Evolutionary conservation across 257 asterid genomes (phyloP), one percentile per base, ranked within the genome.

Genomic region (Lantana camara): DNA sequence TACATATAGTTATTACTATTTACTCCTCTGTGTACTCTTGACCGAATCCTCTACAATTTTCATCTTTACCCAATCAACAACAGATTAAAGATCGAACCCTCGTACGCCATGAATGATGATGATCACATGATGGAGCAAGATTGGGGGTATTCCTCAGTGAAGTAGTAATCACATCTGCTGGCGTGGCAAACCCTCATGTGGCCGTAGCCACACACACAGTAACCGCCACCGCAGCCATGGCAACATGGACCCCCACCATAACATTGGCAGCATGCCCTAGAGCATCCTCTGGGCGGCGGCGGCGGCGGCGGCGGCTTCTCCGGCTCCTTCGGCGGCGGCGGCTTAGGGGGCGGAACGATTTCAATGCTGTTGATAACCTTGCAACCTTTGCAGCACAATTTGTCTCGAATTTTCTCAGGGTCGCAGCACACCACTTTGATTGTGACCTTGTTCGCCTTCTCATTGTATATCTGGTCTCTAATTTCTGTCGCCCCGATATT

Each of bases 371-470:
- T 78, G 66, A 92, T 89, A 1, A 74, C 81, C 34, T 73, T 76
- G 9, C 76, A 32, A 16, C 97, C 98, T 55, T 79, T 85, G 22
- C 81, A 76, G 29, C 88, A 83, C 16, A 92, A 57, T n/a, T n/a
- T n/a, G n/a, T n/a, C n/a, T n/a, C n/a, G n/a, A n/a, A n/a, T n/a
- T n/a, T n/a, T n/a, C n/a, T 60, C 87, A 85, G 66, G 97, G 61
- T 69, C 66, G 69, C 98, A 89, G 75, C 96, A 85, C 1, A 82
- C 74, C 32, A 89, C 98, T 0, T 75, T 72, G 70, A 92, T 84
- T 3, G 64, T 87, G 44, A 89, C 93, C 4, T 70, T 70, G 47
- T 87, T 87, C 3, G 74, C 66, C 69, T 89, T 85, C 69, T 85
- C 96, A 57, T 85, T 82, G 37, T 63, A 92, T 1, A 66, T 1